Evolutionary conservation across 768 basidiomycete species (phyloP).

Genomic region (Mycena maculata): DNA sequence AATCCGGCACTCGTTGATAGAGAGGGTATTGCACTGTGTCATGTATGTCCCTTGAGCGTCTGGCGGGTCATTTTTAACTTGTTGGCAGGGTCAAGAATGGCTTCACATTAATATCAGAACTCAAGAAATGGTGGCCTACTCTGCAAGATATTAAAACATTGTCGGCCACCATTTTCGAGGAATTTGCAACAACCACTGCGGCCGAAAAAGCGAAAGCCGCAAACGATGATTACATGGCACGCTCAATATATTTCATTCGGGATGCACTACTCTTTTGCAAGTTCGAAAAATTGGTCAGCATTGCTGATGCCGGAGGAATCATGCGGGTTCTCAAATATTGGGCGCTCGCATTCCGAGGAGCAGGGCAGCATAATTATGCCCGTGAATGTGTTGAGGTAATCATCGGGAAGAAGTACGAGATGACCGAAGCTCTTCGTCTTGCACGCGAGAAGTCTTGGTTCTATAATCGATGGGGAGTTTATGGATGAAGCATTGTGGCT

Average conservation of each 20-base stretch:
- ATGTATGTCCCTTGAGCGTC: conserved; percentile 31
- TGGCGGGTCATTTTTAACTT: background rate
- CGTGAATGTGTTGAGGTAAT: conserved; percentile 38
- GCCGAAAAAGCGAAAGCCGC: conserved; percentile 26
- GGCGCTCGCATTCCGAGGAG: conserved; percentile 39
- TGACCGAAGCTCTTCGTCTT: conserved; percentile 19
- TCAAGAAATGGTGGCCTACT: conserved; percentile 25
- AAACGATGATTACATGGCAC: conserved; percentile 34
- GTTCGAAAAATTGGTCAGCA: conserved; percentile 45
- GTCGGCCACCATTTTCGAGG: conserved; percentile 1
- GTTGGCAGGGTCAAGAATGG: conserved; percentile 25
- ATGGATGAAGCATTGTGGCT: conserved; percentile 40
- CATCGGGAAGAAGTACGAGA: conserved; percentile 36
- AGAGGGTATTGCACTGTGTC: conserved; percentile 38
- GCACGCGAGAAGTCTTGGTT: conserved; percentile 43
- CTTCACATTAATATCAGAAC: conserved; percentile 24
- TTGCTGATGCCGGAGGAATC: conserved; percentile 40
- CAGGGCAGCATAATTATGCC: conserved; percentile 43
- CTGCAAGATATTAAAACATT: conserved; percentile 18
- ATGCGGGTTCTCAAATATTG: conserved; percentile 39
- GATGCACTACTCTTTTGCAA: conserved; percentile 43
- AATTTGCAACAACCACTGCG: conserved; percentile 21
- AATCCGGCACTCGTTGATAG: conserved; percentile 45
- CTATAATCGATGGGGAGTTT: conserved; percentile 42
- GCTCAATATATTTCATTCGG: conserved; percentile 43